Percentiles rank a stretch among this genome's conserved stretches.
These are phyloP conservation scores for Populus tomentosa DNA, from an alignment of 441 rosid genomes.

Conservation along the genomic window DNA sequence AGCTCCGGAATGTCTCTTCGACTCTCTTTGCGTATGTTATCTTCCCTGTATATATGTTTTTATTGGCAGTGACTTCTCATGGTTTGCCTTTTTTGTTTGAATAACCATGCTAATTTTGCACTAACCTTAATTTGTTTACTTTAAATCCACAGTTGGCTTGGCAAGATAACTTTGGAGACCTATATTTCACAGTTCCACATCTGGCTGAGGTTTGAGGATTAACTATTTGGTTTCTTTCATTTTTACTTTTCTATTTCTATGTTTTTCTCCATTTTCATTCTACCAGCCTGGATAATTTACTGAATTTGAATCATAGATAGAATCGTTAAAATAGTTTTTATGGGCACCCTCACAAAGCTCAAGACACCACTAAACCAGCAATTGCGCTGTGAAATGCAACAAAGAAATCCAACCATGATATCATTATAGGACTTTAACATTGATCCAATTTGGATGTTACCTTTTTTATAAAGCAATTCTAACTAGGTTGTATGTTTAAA, in stretches of 20 bases:
- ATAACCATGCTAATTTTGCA: background rate
- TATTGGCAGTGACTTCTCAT: background rate
- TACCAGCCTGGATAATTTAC: background rate
- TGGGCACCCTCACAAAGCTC: background rate
- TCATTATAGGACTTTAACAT: background rate
- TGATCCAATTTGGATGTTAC: background rate
- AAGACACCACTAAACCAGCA: background rate
- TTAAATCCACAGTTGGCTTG: constrained; percentile 76
- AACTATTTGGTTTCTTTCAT: background rate
- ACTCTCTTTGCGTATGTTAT: constrained; percentile 84
- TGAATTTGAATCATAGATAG: background rate
- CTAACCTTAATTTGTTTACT: constrained; percentile 15
- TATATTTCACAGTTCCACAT: constrained; percentile 97
- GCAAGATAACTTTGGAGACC: constrained; percentile 95
- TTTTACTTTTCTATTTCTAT: background rate
- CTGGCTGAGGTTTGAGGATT: constrained; percentile 86
- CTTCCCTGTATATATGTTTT: constrained; percentile 17
- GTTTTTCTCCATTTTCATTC: background rate
- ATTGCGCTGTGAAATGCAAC: background rate
- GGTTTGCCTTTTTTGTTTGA: background rate
- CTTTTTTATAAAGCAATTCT: background rate
- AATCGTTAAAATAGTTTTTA: background rate
- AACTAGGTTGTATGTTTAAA: background rate
- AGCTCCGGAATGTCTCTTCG: constrained; percentile 64
- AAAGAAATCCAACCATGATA: background rate